Conservation (phyloP, 2,329 filamentous ascomycete genomes). For the Epichloe hybrida region DNA sequence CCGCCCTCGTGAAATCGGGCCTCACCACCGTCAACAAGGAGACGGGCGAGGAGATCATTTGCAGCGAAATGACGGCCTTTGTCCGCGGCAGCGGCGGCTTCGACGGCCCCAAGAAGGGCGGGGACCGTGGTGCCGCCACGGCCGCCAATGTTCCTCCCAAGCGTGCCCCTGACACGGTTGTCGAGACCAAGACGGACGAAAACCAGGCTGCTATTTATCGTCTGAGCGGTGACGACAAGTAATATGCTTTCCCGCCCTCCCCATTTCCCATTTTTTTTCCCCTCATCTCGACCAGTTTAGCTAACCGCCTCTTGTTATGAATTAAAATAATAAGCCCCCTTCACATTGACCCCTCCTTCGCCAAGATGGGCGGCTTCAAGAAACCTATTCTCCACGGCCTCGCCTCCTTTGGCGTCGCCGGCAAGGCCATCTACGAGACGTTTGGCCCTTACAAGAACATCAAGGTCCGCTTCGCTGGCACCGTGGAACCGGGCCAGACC, state of each 20-base stretch:
- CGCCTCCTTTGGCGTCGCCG: constrained; percentile 83
- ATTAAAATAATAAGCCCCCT: constrained; percentile 44
- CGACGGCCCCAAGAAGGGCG: constrained; percentile 64
- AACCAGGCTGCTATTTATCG: constrained; percentile 92
- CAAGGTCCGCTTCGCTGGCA: constrained; percentile 82
- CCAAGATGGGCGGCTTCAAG: constrained; percentile 91
- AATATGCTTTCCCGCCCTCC: constrained; percentile 30
- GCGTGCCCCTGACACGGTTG: constrained; percentile 64
- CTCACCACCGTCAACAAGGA: constrained; percentile 73
- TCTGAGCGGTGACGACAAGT: constrained; percentile 85
- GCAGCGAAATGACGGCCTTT: constrained; percentile 92
- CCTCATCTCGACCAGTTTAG: background rate
- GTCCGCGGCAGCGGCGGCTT: constrained; percentile 85
- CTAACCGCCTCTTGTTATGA: background rate
- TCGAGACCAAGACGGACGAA: constrained; percentile 74
- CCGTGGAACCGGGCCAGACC: constrained; percentile 79
- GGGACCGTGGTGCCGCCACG: constrained; percentile 67
- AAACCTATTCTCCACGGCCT: constrained; percentile 92
- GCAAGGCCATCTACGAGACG: constrained; percentile 75
- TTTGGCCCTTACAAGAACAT: constrained; percentile 80
- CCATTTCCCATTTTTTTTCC: background rate
- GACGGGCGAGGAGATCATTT: constrained; percentile 84
- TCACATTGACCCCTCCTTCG: constrained; percentile 88
- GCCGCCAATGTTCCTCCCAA: constrained; percentile 66
- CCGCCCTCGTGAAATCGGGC: constrained; percentile 68